A percentile compares a stretch with the other conserved stretches of the same genome.
Evolutionary conservation across 139 green algal species (phyloP).

Genomic region (Coelastrella sp.): DNA sequence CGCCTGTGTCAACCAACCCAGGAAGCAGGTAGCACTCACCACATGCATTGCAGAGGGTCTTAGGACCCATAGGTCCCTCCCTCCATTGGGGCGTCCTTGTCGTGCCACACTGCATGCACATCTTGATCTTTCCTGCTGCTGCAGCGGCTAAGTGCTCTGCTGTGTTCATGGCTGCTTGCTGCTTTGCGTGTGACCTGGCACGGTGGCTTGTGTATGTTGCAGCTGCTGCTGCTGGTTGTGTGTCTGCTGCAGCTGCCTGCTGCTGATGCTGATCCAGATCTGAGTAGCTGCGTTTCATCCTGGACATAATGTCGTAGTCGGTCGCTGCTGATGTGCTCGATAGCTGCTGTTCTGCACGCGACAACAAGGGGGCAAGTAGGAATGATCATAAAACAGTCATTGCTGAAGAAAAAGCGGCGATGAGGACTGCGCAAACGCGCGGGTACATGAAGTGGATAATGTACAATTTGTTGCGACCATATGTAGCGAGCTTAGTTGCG

Average conservation of each 20-base stretch:
- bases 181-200: neutral
- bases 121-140: slow-evolving; percentile 40
- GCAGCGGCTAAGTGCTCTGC: slow-evolving; percentile 25
- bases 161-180: neutral
- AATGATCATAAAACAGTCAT: too few species aligned
- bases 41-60: slow-evolving; percentile 90
- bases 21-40: slow-evolving; percentile 44
- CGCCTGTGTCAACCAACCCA: neutral
- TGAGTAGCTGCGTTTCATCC: slow-evolving; percentile 43
- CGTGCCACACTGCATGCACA: slow-evolving; percentile 52
- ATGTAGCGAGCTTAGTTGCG: too few species aligned
- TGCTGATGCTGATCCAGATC: slow-evolving; percentile 38
- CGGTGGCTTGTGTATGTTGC: neutral
- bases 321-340: neutral
- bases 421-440: too few species aligned
- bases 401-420: too few species aligned
- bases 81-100: slow-evolving; percentile 82
- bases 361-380: too few species aligned
- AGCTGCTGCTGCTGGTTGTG: neutral
- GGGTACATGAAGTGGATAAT: too few species aligned
- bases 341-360: too few species aligned
- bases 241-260: neutral
- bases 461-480: too few species aligned
- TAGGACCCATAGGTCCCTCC: slow-evolving; percentile 78
- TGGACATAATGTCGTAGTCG: neutral